Percentiles rank a stretch among this genome's conserved stretches.
Conservation (phyloP, 1,139 yeast genomes). For the Chernovozyma aurita region DNA sequence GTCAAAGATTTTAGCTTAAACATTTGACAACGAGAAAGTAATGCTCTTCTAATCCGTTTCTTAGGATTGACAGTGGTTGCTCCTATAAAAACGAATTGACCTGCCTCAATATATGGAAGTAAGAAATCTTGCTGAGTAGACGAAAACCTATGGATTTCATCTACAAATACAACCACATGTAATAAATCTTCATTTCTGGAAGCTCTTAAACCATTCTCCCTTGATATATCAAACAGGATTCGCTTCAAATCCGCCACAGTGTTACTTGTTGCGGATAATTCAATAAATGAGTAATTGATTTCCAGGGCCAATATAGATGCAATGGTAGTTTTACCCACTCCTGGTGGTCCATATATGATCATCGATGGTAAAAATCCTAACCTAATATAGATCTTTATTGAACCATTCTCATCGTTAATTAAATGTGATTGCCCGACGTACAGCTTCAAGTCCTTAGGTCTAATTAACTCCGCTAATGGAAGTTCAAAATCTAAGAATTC, state of each 20-base stretch:
- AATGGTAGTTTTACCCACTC: constrained; percentile 45
- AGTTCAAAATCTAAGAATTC: neutral
- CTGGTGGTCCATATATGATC: constrained; percentile 44
- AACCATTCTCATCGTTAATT: constrained; percentile 23
- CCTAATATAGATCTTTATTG: constrained; percentile 27
- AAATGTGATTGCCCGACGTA: constrained; percentile 41
- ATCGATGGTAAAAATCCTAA: constrained; percentile 41
- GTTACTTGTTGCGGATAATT: constrained; percentile 38
- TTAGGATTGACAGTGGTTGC: constrained; percentile 39
- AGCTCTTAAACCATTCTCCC: constrained; percentile 21
- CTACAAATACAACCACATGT: constrained; percentile 36
- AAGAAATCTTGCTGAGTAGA: constrained; percentile 41
- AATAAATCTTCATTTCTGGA: constrained; percentile 12
- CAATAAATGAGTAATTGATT: constrained; percentile 33
- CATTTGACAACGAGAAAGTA: constrained; percentile 38
- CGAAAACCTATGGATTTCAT: constrained; percentile 40
- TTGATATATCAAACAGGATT: constrained; percentile 19
- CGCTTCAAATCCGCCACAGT: constrained; percentile 27
- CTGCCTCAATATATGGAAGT: constrained; percentile 37
- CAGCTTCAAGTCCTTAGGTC: constrained; percentile 24
- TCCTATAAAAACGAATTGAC: constrained; percentile 39
- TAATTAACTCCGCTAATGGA: constrained; percentile 22
- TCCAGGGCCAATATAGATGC: constrained; percentile 34
- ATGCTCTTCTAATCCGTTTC: constrained; percentile 31
- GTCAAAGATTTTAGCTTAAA: constrained; percentile 23